Base-by-base conservation (phyloP, 1,284 basidiomycete genomes). In the Puccinia sorghi region DNA sequence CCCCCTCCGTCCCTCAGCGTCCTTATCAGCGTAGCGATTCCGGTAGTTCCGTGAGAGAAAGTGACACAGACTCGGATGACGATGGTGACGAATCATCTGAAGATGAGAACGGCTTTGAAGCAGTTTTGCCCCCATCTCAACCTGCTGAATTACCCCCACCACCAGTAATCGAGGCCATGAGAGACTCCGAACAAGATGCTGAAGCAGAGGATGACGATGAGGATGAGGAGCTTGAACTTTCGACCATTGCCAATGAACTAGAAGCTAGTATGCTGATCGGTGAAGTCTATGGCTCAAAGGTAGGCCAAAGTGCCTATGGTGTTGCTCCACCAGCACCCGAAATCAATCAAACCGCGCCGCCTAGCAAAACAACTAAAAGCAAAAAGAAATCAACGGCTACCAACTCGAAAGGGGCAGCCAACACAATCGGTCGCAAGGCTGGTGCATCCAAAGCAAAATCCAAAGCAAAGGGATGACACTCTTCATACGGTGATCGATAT, bases 11-110 rank as follows among this genome's bases (percentile, higher is more conserved):
- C 5, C 66, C 75, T 25, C 63, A 54, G 20, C 75, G 75, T 13
- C 50, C 64, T 13, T 77, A 77, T 70, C 52, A 59, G 22, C 50
- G 66, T n/a, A 77, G 66, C 22, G 75, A 77, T 69, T 77, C 75
- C 22, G 75, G 75, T 9, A 69, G 64, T 17, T 77, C 75, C 11
- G 75, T 77, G 12, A 39, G 75, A 39, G 75, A 77, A 41, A 69
- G 64, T 48, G 75, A 77, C 67, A 70, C 64, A 25, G 74, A 77
- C 54, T 77, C 75, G 50, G 63, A 67, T 17, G 43, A 48, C 27
- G 48, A 56, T 17, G 75, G 67, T 54, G 64, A 69, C 17, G 52
- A 43, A 59, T 66, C 46, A 46, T 64, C 64, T 25, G 75, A 69
- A 43, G 64, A 48, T 17, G 75, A 70, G 25, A 64, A 69, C 15